Evolutionary conservation across 176 grass and related monocot genomes (phyloP).

Genomic region (Puya raimondii): DNA sequence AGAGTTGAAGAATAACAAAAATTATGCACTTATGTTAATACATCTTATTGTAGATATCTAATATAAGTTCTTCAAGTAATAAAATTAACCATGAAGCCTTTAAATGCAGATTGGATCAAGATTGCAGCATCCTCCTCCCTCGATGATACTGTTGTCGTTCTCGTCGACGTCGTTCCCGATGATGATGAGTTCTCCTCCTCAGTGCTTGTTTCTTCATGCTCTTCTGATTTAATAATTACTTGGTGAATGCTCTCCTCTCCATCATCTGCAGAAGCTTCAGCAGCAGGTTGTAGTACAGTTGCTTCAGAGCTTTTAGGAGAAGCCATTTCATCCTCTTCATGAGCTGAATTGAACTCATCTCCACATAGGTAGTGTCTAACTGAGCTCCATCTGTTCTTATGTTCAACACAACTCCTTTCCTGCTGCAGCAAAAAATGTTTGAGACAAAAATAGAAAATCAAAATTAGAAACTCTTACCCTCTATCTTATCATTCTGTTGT

Average conservation of each 20-base stretch:
- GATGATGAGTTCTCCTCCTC: not conserved
- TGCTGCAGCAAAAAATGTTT: not conserved
- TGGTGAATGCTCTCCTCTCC: not conserved
- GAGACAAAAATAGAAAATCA: not conserved
- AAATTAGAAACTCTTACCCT: not conserved
- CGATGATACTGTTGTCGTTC: not conserved
- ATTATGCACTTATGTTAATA: no score
- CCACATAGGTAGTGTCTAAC: slow-evolving; percentile 72
- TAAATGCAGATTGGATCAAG: slow-evolving; percentile 60
- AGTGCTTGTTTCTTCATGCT: not conserved
- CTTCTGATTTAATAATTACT: not conserved
- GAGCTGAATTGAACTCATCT: slow-evolving; percentile 38
- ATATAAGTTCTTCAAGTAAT: no score
- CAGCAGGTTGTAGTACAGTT: slow-evolving; percentile 14
- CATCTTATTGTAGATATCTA: no score
- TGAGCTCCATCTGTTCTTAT: slow-evolving; percentile 49
- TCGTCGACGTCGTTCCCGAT: not conserved
- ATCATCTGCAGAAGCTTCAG: not conserved
- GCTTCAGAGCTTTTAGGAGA: slow-evolving; percentile 43
- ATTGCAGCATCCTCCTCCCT: slow-evolving; percentile 32
- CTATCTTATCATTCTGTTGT: not conserved
- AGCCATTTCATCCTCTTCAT: slow-evolving; percentile 22
- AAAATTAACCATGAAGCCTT: slow-evolving; percentile 47
- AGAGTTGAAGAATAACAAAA: no score
- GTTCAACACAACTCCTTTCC: slow-evolving; percentile 36